A percentile compares a stretch with the other conserved stretches of the same genome.
These are phyloP conservation scores for Lactarius tabidus DNA, from an alignment of 768 basidiomycete genomes.

Conservation along the genomic window DNA sequence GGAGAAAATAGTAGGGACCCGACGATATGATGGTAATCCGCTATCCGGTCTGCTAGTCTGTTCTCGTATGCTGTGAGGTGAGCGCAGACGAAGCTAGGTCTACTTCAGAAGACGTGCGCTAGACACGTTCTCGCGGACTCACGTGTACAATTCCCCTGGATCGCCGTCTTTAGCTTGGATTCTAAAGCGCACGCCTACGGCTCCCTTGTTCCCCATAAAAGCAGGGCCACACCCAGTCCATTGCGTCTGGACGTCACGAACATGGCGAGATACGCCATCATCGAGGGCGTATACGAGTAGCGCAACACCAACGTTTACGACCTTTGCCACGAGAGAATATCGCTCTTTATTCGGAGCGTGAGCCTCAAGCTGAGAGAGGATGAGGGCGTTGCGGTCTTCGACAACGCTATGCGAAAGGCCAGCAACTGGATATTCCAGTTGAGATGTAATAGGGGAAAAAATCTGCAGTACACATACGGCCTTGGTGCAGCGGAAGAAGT, in stretches of 20 bases:
- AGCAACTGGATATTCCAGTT: constrained; percentile 48
- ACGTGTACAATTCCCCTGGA: constrained; percentile 81
- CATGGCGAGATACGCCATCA: constrained; percentile 53
- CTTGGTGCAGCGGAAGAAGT: constrained; percentile 82
- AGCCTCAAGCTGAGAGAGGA: constrained; percentile 67
- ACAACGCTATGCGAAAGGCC: constrained; percentile 72
- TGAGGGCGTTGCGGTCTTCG: constrained; percentile 62
- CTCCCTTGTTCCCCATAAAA: constrained; percentile 94
- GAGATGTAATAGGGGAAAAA: constrained; percentile 14
- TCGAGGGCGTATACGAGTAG: constrained; percentile 84
- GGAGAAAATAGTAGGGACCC: constrained; percentile 74
- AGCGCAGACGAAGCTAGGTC: constrained; percentile 78
- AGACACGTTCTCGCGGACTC: constrained; percentile 34
- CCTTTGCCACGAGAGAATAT: constrained; percentile 74
- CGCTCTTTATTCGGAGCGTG: constrained; percentile 68
- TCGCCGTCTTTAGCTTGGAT: constrained; percentile 52
- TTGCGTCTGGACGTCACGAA: constrained; percentile 63
- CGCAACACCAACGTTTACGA: constrained; percentile 84
- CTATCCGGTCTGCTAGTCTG: constrained; percentile 60
- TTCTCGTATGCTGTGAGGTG: constrained; percentile 83
- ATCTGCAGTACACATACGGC: constrained; percentile 42
- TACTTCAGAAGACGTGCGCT: constrained; percentile 6
- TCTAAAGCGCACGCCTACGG: constrained; percentile 82
- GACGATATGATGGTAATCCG: constrained; percentile 80
- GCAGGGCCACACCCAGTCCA: constrained; percentile 71